These are phyloP conservation scores for Vitis hybrid DNA, from an alignment of 177 flowering plant species.

Conservation along the genomic window DNA sequence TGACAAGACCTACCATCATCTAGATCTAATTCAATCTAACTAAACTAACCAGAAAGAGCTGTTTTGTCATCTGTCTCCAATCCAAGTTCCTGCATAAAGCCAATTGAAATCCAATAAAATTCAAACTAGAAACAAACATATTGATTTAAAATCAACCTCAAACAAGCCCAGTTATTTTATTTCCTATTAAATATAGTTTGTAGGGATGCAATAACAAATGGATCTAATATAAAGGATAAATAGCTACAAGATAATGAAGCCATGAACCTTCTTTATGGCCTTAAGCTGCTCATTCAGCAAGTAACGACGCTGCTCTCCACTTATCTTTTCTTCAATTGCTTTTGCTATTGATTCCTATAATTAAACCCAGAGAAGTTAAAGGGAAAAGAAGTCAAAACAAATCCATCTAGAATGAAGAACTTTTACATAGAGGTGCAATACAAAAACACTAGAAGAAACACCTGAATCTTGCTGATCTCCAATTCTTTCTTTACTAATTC, in stretches of 20 bases:
- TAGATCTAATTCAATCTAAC: neutral
- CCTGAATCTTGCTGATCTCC: constrained; percentile 98
- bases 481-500: constrained; percentile 95
- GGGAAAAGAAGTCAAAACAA: neutral
- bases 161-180: no score
- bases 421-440: neutral
- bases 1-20: neutral
- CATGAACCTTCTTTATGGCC: constrained; percentile 90
- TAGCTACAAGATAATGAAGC: neutral
- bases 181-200: no score
- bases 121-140: neutral
- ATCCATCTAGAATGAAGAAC: neutral
- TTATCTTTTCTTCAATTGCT: constrained; percentile 97
- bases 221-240: neutral
- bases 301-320: constrained; percentile 95
- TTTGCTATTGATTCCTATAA: constrained; percentile 92
- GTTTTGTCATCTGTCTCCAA: constrained; percentile 98
- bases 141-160: neutral
- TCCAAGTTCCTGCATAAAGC: constrained; percentile 80
- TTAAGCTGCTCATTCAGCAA: constrained; percentile 96
- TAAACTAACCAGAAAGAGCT: constrained; percentile 84
- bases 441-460: constrained; percentile 18
- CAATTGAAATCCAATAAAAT: constrained; percentile 15
- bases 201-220: neutral
- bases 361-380: constrained; percentile 15